Conservation (phyloP, 2,329 filamentous ascomycete species). For the Elsinoe perseae region DNA sequence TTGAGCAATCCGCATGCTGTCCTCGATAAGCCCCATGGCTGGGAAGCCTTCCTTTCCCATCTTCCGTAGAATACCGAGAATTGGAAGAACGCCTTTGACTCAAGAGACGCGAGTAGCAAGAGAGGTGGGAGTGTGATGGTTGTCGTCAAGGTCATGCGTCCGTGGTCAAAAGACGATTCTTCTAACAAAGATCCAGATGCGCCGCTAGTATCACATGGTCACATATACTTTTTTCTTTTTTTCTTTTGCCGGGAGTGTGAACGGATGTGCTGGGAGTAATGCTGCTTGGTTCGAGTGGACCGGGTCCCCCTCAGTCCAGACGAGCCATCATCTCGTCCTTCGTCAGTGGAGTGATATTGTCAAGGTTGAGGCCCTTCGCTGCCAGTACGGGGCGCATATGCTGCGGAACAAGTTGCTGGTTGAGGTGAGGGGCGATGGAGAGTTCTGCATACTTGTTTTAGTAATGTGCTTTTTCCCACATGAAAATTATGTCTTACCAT, state of each 20-base stretch:
- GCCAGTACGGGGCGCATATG: constrained; percentile 70
- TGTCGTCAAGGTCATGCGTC: constrained; percentile 12
- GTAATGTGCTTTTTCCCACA: constrained; percentile 18
- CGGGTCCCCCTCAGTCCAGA: constrained; percentile 60
- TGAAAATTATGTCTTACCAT: constrained; percentile 56
- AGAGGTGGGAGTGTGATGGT: not conserved
- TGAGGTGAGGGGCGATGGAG: constrained; percentile 85
- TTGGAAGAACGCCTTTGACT: constrained; percentile 9
- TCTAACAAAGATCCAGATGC: constrained; percentile 16
- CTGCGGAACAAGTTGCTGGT: constrained; percentile 75
- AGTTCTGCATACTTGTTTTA: constrained; percentile 56
- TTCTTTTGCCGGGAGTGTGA: not conserved
- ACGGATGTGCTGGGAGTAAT: constrained; percentile 1
- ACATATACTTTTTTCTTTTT: constrained; percentile 16
- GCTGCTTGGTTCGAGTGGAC: constrained; percentile 5
- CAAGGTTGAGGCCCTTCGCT: constrained; percentile 74
- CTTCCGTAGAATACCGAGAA: constrained; percentile 6
- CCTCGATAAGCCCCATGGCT: not conserved
- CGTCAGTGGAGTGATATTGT: constrained; percentile 82
- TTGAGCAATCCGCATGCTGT: constrained; percentile 9
- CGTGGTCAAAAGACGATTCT: constrained; percentile 8
- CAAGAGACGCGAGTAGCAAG: not conserved
- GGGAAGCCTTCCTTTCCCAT: constrained; percentile 2
- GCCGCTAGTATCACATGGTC: constrained; percentile 17
- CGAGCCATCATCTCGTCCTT: constrained; percentile 97